phyloP scores from a whole-genome alignment of 352 stramenopile species.

The Lagenidium giganteum region DNA sequence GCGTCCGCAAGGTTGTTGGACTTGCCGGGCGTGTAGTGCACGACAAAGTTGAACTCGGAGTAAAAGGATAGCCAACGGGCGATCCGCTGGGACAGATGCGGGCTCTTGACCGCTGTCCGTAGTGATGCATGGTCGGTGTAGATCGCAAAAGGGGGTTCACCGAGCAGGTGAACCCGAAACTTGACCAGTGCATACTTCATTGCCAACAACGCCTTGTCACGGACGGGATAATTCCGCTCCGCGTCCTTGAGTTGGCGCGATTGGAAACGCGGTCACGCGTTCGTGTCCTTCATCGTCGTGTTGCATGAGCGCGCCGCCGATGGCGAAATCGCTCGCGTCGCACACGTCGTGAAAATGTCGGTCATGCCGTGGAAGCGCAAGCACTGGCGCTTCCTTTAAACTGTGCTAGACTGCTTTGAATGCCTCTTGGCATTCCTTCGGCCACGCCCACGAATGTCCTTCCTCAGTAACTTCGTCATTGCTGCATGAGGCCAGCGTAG shows the following conservation, averaged over 20 bases:
- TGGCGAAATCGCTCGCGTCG: constrained; percentile 1
- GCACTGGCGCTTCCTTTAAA: constrained; percentile 3
- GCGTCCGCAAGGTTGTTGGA: constrained; percentile 15
- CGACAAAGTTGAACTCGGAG: constrained; percentile 17
- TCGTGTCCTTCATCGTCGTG: constrained; percentile 1
- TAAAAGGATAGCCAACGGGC: constrained; percentile 19
- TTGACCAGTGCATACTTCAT: too few relatives aligned
- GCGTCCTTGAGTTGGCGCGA: constrained; percentile 7
- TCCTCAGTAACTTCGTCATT: neutral
- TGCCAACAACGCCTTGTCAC: constrained; percentile 15
- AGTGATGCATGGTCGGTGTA: constrained; percentile 18
- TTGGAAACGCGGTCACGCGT: constrained; percentile 11
- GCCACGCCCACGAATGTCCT: neutral
- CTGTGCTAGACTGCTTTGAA: constrained; percentile 4
- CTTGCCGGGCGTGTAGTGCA: constrained; percentile 17
- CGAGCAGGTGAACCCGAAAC: constrained; percentile 16
- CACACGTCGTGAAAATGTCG: neutral
- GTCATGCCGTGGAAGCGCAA: neutral
- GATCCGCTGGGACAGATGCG: constrained; percentile 9
- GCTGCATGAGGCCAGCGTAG: neutral
- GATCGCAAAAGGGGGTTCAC: constrained; percentile 4
- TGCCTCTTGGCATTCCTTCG: neutral
- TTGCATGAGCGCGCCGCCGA: constrained; percentile 13
- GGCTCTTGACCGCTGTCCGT: constrained; percentile 1
- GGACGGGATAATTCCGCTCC: constrained; percentile 15